Evolutionary conservation across 768 basidiomycete genomes (phyloP), one percentile per base, ranked within the genome.

Genomic region (Infundibulicybe gibba): DNA sequence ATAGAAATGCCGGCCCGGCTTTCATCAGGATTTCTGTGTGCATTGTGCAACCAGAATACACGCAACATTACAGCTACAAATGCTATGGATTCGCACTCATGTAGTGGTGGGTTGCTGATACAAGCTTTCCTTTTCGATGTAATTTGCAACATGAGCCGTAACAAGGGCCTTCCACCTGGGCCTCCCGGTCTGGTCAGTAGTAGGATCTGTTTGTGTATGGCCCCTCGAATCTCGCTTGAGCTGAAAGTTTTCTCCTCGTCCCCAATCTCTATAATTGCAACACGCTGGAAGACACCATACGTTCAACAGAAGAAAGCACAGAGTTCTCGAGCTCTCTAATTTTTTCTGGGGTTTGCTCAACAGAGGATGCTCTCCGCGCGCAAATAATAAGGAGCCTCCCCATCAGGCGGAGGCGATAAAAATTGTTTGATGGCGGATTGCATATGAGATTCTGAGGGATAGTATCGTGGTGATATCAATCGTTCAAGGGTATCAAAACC

Each of bases 401-500:
- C 75, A 9, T 65, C 62, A 12, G 55, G 53, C 5, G 58, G 52
- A 17, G 73, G 62, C 1, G 75, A 74, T 45, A 94, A 75, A 66
- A 92, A 87, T 2, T 61, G 63, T 15, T 60, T 67, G 12, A 94
- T 68, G 3, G 80, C 70, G 3, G 49, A 46, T 44, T 65, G 54
- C 88, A 94, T 92, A 6, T 64, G 69, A 6, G 65, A 59, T 44
- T 67, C 59, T 42, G 69, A 69, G n/a, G 69, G 60, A 50, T 95
- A 97, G 61, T 91, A 95, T 16, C 77, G 78, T 0, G 84, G 79
- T 1, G 82, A 74, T 44, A 94, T 79, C 48, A 95, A 74, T 6
- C 94, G 83, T 47, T 82, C 78, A 40, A 97, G 75, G 2, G 94
- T 97, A 59, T 97, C 94, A 39, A 80, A 76, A 5, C 94, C 94